A percentile compares a stretch with the other conserved stretches of the same genome.
These are phyloP conservation scores for Vitis labrusca DNA, from an alignment of 164 flowering plant genomes.

Conservation along the genomic window DNA sequence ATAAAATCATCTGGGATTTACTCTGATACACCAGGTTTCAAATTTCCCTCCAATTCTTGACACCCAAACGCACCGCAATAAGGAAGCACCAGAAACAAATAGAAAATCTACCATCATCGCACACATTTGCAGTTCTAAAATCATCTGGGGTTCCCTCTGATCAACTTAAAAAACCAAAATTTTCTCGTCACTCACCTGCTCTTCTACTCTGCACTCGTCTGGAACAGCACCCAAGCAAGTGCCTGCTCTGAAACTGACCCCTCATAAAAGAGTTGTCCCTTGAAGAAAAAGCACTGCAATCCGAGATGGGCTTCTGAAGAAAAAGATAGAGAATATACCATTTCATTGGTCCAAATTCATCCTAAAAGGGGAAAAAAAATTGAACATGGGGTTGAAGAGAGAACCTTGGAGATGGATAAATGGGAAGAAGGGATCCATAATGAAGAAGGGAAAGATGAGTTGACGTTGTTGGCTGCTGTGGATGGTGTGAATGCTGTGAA, in stretches of 20 bases:
- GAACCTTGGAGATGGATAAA: conserved; percentile 26
- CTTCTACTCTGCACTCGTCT: conserved; percentile 10
- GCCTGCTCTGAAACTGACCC: conserved; percentile 28
- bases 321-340: background rate
- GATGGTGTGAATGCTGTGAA: no score
- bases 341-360: background rate
- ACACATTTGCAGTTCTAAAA: no score
- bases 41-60: background rate
- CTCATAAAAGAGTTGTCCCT: conserved; percentile 32
- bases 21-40: no score
- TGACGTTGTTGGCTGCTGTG: background rate
- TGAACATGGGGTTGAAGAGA: background rate
- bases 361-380: background rate
- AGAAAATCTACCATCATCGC: no score
- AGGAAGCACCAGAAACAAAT: background rate
- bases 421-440: conserved; percentile 18
- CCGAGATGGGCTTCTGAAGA: conserved; percentile 28
- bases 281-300: conserved; percentile 27
- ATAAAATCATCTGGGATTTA: no score
- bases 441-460: conserved; percentile 17
- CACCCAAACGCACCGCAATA: background rate
- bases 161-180: no score
- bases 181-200: conserved; percentile 11
- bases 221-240: conserved; percentile 16
- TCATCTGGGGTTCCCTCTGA: no score